Conservation (phyloP, 192 early-diverging fungal genomes). For the Coemansia umbellata region DNA sequence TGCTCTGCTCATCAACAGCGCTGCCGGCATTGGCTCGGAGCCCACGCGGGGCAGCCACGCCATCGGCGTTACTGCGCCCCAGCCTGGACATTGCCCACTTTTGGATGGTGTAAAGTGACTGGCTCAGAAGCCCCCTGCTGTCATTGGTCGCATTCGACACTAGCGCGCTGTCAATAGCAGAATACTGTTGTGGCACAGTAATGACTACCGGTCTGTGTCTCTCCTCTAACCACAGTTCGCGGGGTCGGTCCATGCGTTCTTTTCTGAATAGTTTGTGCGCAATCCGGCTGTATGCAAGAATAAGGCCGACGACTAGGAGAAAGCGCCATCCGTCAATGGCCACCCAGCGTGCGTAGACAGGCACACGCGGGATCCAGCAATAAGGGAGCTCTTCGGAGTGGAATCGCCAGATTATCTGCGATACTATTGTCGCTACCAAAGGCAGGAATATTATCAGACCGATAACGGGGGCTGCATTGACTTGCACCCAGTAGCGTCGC, state of each 20-base stretch:
- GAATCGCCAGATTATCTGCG: slow-evolving; percentile 45
- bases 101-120: slow-evolving; percentile 38
- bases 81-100: slow-evolving; percentile 39
- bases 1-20: background rate
- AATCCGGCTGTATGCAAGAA: slow-evolving; percentile 9
- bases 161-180: slow-evolving; percentile 24
- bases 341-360: slow-evolving; percentile 46
- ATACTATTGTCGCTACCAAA: slow-evolving; percentile 16
- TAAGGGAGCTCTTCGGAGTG: slow-evolving; percentile 37
- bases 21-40: background rate
- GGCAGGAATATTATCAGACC: slow-evolving; percentile 33
- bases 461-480: slow-evolving; percentile 28
- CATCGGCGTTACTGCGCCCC: slow-evolving; percentile 10
- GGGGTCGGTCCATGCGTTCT: too few species aligned
- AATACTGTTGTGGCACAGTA: background rate
- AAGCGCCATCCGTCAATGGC: slow-evolving; percentile 41
- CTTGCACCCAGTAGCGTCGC: slow-evolving; percentile 38
- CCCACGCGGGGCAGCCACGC: background rate
- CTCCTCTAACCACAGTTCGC: too few species aligned
- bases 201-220: background rate
- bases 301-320: slow-evolving; percentile 9
- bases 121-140: slow-evolving; percentile 25
- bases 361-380: slow-evolving; percentile 47
- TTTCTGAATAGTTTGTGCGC: too few species aligned
- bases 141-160: slow-evolving; percentile 1